Evolutionary conservation across 176 grass and related monocot species (phyloP), one percentile per base, ranked within the genome.

Genomic region (Melocanna baccifera): DNA sequence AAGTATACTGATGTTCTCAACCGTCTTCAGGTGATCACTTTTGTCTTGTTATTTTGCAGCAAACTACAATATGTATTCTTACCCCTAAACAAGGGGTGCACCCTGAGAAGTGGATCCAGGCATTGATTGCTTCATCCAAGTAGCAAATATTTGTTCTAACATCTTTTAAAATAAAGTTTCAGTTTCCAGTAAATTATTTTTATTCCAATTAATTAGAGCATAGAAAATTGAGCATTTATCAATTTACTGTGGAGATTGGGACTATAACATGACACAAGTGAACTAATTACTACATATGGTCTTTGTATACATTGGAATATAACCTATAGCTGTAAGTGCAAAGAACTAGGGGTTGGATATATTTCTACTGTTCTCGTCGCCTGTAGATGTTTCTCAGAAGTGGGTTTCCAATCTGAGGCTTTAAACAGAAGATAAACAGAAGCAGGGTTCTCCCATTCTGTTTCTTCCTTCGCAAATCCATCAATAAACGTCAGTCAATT

Each of bases 1-100:
- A 97, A 97, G 85, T 94, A 94, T 59, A 94, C 95, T 50, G 94
- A 91, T 42, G 89, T 94, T 73, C 92, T 97, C 20, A 94, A 94
- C 76, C 91, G 89, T 32, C 95, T 97, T 67, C 92, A 97, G 95
- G 95, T 94, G 76, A 87, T 64, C 29, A 34, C 29, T 63, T 63
- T 58, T 8, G 6, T 11, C 7, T 28, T 43, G 3, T 18, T 50
- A 23, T 43, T 43, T 43, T 43, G 41, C 41, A 43, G 9, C 41
- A 43, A 43, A 43, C 41, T 43, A 34, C 41, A 11, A 43, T 9
- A 43, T 43, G 41, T 43, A 43, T 43, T 43, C 41, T 43, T 43
- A 43, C 41, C 41, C 41, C 9, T 43, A 10, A 43, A 43, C 9
- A 43, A 11, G 41, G 41, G 41, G 41, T 11, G 41, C 22, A 30